Conservation (phyloP, 495 filamentous ascomycete genomes). For the Rhypophila decipiens region DNA sequence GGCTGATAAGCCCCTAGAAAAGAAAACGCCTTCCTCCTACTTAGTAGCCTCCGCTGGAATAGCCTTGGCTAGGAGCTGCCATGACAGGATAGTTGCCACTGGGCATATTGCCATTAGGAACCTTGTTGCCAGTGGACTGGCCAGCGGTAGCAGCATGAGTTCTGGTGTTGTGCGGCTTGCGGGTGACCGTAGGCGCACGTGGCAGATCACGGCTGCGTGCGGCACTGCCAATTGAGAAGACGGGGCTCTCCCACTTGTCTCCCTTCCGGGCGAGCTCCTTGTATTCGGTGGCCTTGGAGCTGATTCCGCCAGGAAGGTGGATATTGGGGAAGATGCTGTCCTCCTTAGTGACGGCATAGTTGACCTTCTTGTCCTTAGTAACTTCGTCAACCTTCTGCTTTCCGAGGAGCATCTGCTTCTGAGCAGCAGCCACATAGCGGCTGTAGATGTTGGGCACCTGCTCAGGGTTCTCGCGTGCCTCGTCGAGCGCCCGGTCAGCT, state of each 20-base stretch:
- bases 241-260: conserved; percentile 88
- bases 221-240: conserved; percentile 86
- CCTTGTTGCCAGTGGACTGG: not conserved
- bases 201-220: conserved; percentile 66
- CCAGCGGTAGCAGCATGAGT: conserved; percentile 11
- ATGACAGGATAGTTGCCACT: too few species aligned
- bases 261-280: conserved; percentile 81
- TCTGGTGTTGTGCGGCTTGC: conserved; percentile 48
- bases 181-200: conserved; percentile 51
- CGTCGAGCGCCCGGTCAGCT: conserved; percentile 62
- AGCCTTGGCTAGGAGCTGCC: too few species aligned
- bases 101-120: not conserved
- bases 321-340: conserved; percentile 88
- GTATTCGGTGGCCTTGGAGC: conserved; percentile 91
- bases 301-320: conserved; percentile 83
- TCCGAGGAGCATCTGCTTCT: conserved; percentile 64
- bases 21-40: not conserved
- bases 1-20: too few species aligned
- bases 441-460: conserved; percentile 79
- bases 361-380: conserved; percentile 70
- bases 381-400: conserved; percentile 62
- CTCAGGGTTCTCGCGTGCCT: conserved; percentile 64
- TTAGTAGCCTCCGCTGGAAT: too few species aligned
- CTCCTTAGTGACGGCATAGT: conserved; percentile 79
- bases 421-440: conserved; percentile 70